Conservation (phyloP, 805 yeast species). For the Saccharomycopsis sp. region DNA sequence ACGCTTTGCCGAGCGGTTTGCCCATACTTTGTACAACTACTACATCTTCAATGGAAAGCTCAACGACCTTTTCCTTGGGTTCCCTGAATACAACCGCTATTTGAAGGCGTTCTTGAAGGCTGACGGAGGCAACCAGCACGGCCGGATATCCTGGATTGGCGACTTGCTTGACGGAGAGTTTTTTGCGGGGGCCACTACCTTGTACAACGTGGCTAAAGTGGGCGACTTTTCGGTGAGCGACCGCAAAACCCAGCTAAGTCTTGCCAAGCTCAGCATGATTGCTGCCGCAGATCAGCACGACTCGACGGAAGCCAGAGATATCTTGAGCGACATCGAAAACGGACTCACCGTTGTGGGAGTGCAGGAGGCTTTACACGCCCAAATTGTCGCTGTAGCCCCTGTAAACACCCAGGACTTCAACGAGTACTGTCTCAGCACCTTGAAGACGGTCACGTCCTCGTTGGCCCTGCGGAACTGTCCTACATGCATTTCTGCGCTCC, state of each 20-base stretch:
- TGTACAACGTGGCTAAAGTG: conserved; percentile 38
- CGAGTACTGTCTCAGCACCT: neutral
- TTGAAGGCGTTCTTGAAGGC: conserved; percentile 45
- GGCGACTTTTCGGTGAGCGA: conserved; percentile 38
- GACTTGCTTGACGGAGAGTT: conserved; percentile 48
- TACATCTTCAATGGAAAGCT: conserved; percentile 48
- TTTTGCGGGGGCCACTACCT: conserved; percentile 40
- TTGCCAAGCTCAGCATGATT: conserved; percentile 63
- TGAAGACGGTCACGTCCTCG: neutral
- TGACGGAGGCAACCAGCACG: conserved; percentile 36
- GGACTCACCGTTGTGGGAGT: conserved; percentile 42
- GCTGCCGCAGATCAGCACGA: conserved; percentile 29
- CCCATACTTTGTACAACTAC: conserved; percentile 51
- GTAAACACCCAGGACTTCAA: conserved; percentile 24
- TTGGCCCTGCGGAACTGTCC: neutral
- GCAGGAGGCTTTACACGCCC: conserved; percentile 36
- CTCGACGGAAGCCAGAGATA: conserved; percentile 22
- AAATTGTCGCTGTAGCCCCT: conserved; percentile 25
- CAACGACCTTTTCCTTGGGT: conserved; percentile 47
- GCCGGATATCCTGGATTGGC: conserved; percentile 66
- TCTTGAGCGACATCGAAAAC: conserved; percentile 41
- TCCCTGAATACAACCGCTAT: conserved; percentile 43
- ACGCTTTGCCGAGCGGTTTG: conserved; percentile 63
- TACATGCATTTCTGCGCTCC: neutral
- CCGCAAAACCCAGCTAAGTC: conserved; percentile 52